Evolutionary conservation across 495 filamentous ascomycete species (phyloP).

Genomic region (Melanomma pulvis-pyrius): DNA sequence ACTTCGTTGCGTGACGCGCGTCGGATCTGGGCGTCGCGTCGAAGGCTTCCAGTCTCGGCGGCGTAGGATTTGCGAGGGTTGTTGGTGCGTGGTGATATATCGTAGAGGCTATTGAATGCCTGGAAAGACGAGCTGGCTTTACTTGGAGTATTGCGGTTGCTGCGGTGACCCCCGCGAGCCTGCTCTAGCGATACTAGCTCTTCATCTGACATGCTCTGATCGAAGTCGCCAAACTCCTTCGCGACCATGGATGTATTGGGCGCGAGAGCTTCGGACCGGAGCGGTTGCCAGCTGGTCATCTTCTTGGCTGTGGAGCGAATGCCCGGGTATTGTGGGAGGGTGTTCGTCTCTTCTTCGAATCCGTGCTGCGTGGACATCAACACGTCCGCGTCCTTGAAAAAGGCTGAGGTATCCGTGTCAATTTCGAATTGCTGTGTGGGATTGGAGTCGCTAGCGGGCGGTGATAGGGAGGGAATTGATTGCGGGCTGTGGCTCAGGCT

Average conservation of each 20-base stretch:
- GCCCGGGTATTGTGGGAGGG: slow-evolving; percentile 21
- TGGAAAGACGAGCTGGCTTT: slow-evolving; percentile 30
- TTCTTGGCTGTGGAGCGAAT: slow-evolving; percentile 40
- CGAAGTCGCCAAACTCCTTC: slow-evolving; percentile 40
- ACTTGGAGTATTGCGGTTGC: slow-evolving; percentile 37
- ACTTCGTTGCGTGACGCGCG: slow-evolving; percentile 35
- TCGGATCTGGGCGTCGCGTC: slow-evolving; percentile 40
- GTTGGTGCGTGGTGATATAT: slow-evolving; percentile 42
- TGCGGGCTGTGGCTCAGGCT: slow-evolving; percentile 33
- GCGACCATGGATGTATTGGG: slow-evolving; percentile 37
- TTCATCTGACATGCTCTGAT: slow-evolving; percentile 34
- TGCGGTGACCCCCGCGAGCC: slow-evolving; percentile 39
- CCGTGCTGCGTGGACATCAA: slow-evolving; percentile 35
- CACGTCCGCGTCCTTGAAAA: slow-evolving; percentile 31
- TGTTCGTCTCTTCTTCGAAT: slow-evolving; percentile 32
- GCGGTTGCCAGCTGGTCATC: slow-evolving; percentile 30
- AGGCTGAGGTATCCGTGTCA: slow-evolving; percentile 9
- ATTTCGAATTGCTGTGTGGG: slow-evolving; percentile 25
- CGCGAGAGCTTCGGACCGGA: slow-evolving; percentile 18
- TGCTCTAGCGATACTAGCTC: slow-evolving; percentile 44
- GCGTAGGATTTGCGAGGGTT: slow-evolving; percentile 32
- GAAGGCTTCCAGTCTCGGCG: slow-evolving; percentile 34
- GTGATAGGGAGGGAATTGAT: slow-evolving; percentile 20
- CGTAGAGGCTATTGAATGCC: slow-evolving; percentile 44
- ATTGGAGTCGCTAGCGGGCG: slow-evolving; percentile 32